Evolutionary conservation across 306 rosid species (phyloP).

Genomic region (Quercus parvula): DNA sequence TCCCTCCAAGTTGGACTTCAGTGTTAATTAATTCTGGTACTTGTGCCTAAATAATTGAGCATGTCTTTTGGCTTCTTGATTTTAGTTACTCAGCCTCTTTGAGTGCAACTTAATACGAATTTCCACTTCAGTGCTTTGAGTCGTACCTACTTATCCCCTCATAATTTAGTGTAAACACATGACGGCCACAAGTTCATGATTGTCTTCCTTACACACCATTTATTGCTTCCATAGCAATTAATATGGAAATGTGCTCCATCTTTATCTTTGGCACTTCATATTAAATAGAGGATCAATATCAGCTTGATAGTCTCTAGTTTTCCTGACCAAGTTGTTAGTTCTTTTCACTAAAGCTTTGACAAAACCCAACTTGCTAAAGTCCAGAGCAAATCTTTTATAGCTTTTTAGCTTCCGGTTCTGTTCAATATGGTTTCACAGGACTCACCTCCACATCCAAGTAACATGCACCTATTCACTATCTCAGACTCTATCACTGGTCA

Average conservation of each 20-base stretch:
- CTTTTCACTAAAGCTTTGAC: background rate
- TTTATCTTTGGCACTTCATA: slow-evolving; percentile 5
- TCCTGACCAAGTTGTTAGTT: background rate
- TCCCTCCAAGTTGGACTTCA: slow-evolving; percentile 19
- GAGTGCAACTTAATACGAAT: slow-evolving; percentile 26
- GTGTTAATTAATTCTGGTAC: slow-evolving; percentile 34
- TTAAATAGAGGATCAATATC: background rate
- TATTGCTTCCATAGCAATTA: slow-evolving; percentile 14
- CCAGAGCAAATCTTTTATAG: background rate
- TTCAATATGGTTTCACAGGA: slow-evolving; percentile 32
- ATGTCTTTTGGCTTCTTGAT: background rate
- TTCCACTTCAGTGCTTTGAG: slow-evolving; percentile 36
- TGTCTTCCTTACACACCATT: background rate
- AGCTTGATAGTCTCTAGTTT: too few species aligned
- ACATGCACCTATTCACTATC: slow-evolving; percentile 40
- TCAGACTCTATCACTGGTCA: slow-evolving; percentile 54
- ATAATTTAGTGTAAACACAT: background rate
- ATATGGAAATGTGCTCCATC: background rate
- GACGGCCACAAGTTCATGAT: background rate
- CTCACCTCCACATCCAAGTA: slow-evolving; percentile 36
- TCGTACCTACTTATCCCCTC: slow-evolving; percentile 10
- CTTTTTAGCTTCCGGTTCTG: background rate
- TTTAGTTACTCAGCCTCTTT: slow-evolving; percentile 9
- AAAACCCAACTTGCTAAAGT: slow-evolving; percentile 8
- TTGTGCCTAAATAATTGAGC: slow-evolving; percentile 29